A percentile compares a stretch with the other conserved stretches of the same genome.
Conservation (phyloP, 306 rosid genomes). For the Dryas drummondii region DNA sequence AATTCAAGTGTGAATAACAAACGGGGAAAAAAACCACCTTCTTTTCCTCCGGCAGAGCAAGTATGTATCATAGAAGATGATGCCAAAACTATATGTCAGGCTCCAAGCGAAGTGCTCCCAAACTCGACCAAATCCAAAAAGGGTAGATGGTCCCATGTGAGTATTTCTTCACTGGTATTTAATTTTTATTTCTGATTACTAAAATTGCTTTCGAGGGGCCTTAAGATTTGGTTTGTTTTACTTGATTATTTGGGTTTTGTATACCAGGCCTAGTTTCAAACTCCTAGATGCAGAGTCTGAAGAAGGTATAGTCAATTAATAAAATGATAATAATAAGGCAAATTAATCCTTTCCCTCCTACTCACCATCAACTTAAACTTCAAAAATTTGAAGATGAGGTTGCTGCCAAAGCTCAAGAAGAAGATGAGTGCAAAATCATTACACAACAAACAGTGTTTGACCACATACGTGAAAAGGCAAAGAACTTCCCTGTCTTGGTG, state of each 20-base stretch:
- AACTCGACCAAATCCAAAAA: conserved; percentile 33
- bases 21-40: conserved; percentile 41
- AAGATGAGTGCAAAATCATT: conserved; percentile 54
- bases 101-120: conserved; percentile 40
- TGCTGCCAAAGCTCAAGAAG: conserved; percentile 36
- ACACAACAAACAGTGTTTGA: conserved; percentile 79
- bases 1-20: conserved; percentile 36
- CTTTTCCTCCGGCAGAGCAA: conserved; percentile 47
- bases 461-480: conserved; percentile 88
- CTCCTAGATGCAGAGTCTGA: conserved; percentile 63
- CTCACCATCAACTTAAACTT: conserved; percentile 27
- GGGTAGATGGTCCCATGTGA: conserved; percentile 48
- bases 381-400: conserved; percentile 45
- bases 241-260: conserved; percentile 14
- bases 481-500: conserved; percentile 51
- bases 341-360: conserved; percentile 2
- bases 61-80: conserved; percentile 56
- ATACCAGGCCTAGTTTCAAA: conserved; percentile 77
- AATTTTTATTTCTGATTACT: background rate
- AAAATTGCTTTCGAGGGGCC: conserved; percentile 11
- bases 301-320: conserved; percentile 49
- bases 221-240: conserved; percentile 7
- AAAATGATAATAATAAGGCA: background rate
- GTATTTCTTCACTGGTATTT: conserved; percentile 11
- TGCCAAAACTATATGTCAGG: conserved; percentile 29